These are phyloP conservation scores for Pelargonium myrrhifolium DNA, from an alignment of 441 rosid species.

Conservation along the genomic window DNA sequence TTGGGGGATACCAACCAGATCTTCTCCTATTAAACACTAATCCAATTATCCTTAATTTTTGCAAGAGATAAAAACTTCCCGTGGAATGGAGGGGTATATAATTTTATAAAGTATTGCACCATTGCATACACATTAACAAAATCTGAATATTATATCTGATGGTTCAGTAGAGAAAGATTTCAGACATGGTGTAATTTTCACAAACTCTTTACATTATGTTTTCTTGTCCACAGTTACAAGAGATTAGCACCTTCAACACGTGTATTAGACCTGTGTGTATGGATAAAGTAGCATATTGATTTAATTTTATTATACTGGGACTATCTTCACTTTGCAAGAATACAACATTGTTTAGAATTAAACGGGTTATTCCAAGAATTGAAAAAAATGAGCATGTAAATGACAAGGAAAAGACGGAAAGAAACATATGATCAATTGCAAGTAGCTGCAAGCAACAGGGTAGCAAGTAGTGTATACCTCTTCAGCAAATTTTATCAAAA, in stretches of 20 bases:
- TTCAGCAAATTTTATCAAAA: conserved; percentile 89
- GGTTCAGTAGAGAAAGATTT: too few relatives aligned
- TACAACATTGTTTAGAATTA: not conserved
- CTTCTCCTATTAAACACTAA: too few relatives aligned
- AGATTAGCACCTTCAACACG: too few relatives aligned
- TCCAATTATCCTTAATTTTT: too few relatives aligned
- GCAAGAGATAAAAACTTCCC: too few relatives aligned
- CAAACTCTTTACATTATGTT: too few relatives aligned
- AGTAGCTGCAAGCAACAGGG: too few relatives aligned
- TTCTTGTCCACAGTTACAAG: too few relatives aligned
- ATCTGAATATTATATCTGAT: not conserved
- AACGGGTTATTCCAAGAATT: not conserved
- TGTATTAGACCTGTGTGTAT: too few relatives aligned
- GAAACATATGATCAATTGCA: not conserved
- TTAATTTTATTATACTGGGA: not conserved
- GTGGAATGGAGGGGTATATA: too few relatives aligned
- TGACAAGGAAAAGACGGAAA: not conserved
- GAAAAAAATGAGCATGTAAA: not conserved
- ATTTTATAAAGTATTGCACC: not conserved
- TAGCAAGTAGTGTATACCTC: conserved; percentile 46
- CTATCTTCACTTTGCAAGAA: not conserved
- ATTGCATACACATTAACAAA: not conserved
- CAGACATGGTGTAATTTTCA: not conserved
- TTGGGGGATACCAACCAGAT: too few relatives aligned
- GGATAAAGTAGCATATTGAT: not conserved